Conservation (phyloP, 1,139 yeast genomes). For the Sporopachydermia cereana region DNA sequence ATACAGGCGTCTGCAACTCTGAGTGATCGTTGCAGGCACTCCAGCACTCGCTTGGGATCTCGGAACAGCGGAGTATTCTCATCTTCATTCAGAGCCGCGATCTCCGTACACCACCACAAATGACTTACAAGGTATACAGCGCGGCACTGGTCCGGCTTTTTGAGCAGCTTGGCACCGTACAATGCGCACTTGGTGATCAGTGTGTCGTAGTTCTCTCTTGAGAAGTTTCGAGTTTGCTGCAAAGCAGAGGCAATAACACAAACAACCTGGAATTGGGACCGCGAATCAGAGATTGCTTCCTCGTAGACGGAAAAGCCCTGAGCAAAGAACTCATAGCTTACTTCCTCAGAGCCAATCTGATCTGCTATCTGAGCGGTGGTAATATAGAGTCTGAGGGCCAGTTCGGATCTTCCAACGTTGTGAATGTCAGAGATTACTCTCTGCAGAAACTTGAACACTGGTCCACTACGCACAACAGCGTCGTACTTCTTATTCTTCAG, state of each 20-base stretch:
- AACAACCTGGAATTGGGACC: constrained; percentile 43
- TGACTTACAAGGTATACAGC: constrained; percentile 84
- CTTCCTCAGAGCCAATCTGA: constrained; percentile 48
- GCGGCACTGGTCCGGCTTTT: constrained; percentile 90
- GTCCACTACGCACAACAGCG: constrained; percentile 21
- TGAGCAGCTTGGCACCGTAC: constrained; percentile 78
- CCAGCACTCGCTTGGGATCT: constrained; percentile 52
- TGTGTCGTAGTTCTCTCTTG: constrained; percentile 59
- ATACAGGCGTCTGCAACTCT: constrained; percentile 89
- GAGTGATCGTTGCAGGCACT: constrained; percentile 62
- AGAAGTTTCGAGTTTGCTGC: constrained; percentile 45
- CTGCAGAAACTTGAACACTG: constrained; percentile 64
- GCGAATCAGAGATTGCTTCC: constrained; percentile 58
- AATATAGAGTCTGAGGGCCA: constrained; percentile 35
- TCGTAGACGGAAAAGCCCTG: constrained; percentile 85
- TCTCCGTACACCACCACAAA: constrained; percentile 86
- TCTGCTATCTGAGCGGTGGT: constrained; percentile 55
- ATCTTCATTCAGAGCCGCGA: constrained; percentile 36
- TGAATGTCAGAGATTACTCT: constrained; percentile 59
- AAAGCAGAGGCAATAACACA: constrained; percentile 51
- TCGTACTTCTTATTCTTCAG: constrained; percentile 15
- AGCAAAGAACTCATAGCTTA: constrained; percentile 81
- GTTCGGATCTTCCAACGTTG: constrained; percentile 38
- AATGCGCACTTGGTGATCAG: constrained; percentile 77
- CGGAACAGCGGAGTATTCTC: constrained; percentile 33